Base-by-base conservation (phyloP, 805 yeast species). In the Metschnikowia shivogae region DNA sequence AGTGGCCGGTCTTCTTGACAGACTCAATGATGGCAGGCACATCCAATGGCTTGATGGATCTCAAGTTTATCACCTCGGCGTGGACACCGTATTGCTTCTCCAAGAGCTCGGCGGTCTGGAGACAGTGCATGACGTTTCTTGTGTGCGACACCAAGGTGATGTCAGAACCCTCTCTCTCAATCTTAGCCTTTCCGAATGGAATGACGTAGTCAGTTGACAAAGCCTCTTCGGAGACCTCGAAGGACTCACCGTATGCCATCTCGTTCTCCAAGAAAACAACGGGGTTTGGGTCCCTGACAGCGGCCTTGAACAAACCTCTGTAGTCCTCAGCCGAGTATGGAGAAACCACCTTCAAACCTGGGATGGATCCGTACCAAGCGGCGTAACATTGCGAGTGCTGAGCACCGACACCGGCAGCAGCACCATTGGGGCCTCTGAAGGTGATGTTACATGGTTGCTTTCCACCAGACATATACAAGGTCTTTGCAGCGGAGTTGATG, bases 401-500 rank as follows among this genome's bases (percentile, higher is more conserved):
- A 48, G 99, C 99, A 60, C 81, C 99, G 58, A 93, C 99, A 81
- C 98, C 98, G 40, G 97, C 97, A 58, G 99, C 97, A 40, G 99
- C 97, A 72, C 99, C 99, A 71, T 93, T 93, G 51, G 99, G 98
- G 62, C 99, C 99, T 74, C 99, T 85, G 79, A 93, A 93, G 44
- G 96, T 90, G 64, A 92, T 88, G 73, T 88, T 90, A 78, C 97
- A 90, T 52, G 92, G 92, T 73, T 90, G 97, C 53, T 83, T 86
- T 77, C 99, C 99, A 68, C 99, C 99, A 53, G 97, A 88, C 99
- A 93, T 93, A 77, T 93, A 93, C 72, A 82, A 89, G 41, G 99
- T 93, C 79, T 92, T 93, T 53, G 98, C 99, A 43, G 97, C 98
- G 46, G 98, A 90, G 80, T 93, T 93, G 72, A 93, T 80, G 70